Conservation (phyloP, 106 monocot species). For the Dendrobium nobile region DNA sequence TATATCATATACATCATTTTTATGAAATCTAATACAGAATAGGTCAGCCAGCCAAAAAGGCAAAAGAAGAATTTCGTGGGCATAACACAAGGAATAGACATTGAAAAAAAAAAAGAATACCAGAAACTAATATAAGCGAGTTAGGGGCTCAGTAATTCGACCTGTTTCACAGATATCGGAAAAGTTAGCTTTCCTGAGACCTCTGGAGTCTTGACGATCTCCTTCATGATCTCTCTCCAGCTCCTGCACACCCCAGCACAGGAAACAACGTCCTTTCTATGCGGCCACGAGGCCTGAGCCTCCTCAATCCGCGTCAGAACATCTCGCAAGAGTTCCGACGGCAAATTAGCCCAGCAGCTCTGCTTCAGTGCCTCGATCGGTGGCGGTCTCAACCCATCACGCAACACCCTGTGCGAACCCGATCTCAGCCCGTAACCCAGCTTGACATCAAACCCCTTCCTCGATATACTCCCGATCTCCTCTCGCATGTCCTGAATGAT, state of each 20-base stretch:
- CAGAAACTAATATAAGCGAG: constrained; percentile 1
- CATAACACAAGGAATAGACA: background rate
- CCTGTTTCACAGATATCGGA: constrained; percentile 89
- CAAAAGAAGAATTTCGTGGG: background rate
- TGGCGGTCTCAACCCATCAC: constrained; percentile 15
- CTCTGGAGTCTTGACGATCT: constrained; percentile 72
- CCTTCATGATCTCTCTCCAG: constrained; percentile 90
- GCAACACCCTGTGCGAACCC: constrained; percentile 38
- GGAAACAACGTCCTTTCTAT: constrained; percentile 63
- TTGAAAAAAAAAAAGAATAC: background rate
- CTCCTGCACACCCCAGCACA: constrained; percentile 88
- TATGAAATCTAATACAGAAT: background rate
- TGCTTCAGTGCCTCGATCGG: constrained; percentile 28
- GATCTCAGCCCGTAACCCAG: constrained; percentile 34
- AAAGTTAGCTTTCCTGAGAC: constrained; percentile 78
- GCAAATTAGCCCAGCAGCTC: constrained; percentile 75
- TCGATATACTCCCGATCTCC: constrained; percentile 61
- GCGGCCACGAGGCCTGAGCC: constrained; percentile 55
- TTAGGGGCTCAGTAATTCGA: constrained; percentile 3
- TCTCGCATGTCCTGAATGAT: constrained; percentile 69
- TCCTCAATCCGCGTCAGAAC: constrained; percentile 79
- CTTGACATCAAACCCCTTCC: constrained; percentile 42
- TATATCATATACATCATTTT: background rate
- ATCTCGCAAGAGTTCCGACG: constrained; percentile 76
- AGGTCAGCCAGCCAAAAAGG: background rate